Evolutionary conservation across 495 filamentous ascomycete species (phyloP), one percentile per base, ranked within the genome.

Genomic region (Wilcoxina mikolae): DNA sequence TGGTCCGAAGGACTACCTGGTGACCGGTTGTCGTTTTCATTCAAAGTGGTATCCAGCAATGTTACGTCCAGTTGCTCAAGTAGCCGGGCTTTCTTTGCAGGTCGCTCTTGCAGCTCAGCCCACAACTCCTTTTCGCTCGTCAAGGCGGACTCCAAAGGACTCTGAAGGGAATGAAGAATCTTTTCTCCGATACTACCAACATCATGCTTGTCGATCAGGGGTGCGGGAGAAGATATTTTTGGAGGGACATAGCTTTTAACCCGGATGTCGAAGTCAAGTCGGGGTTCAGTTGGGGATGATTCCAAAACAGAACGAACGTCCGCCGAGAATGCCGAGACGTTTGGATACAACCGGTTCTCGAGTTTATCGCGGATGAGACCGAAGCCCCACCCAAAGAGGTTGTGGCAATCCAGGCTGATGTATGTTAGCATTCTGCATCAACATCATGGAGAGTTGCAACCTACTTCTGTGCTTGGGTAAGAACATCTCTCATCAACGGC

Each of bases 401-500:
- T 22, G 20, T 62, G 50, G 2, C 27, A 46, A 48, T 67, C 65
- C 24, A 59, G 49, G 26, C 61, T 67, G 29, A 41, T 38, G 35
- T 23, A 55, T 18, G 33, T 52, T 53, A 39, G 39, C 24, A 59
- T 46, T 7, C 27, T 26, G 5, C 10, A 17, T 31, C 24, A 53
- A 15, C 33, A 15, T 43, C 39, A 20, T 4, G 20, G 31, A 38
- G 15, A 31, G 12, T 5, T 12, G n/a, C 47, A 67, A 67, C 67
- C 67, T 47, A 64, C 82, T 65, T 68, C 64, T 76, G 70, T 18
- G 87, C 89, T 67, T 82, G 87, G 46, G 94, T 83, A 50, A 95
- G 71, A 23, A 94, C 78, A 1, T 84, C 83, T 68, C 76, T 79
- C 4, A 99, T 75, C 33, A 94, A 70, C 55, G 80, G 80, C 60